A percentile compares a stretch with the other conserved stretches of the same genome.
phyloP scores from a whole-genome alignment of 495 filamentous ascomycete species.

The Penicillium malachiteum region DNA sequence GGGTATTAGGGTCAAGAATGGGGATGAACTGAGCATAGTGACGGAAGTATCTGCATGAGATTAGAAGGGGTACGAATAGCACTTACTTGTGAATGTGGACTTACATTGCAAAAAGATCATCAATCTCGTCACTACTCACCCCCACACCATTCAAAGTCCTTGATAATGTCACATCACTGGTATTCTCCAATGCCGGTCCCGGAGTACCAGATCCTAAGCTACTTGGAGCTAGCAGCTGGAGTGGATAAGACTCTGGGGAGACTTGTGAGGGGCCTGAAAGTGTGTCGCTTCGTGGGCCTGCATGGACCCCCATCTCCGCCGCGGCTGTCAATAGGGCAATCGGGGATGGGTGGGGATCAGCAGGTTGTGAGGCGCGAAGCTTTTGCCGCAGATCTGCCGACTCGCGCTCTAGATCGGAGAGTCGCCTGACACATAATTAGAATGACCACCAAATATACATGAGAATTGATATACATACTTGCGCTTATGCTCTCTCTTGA shows the following conservation, averaged over 20 bases:
- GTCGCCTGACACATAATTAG: slow-evolving; percentile 14
- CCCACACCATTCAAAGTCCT: slow-evolving; percentile 30
- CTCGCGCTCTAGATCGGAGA: slow-evolving; percentile 40
- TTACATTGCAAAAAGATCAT: slow-evolving; percentile 40
- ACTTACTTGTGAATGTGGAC: neutral
- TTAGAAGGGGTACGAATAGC: slow-evolving; percentile 4
- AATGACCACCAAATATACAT: too few relatives aligned
- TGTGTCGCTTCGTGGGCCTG: slow-evolving; percentile 1
- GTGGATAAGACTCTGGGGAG: slow-evolving; percentile 15
- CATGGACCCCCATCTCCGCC: slow-evolving; percentile 26
- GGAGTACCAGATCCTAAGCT: slow-evolving; percentile 3
- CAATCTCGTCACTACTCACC: slow-evolving; percentile 33
- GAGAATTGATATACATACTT: slow-evolving; percentile 25
- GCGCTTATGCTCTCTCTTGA: slow-evolving; percentile 46
- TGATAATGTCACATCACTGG: slow-evolving; percentile 18
- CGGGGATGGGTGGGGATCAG: slow-evolving; percentile 25
- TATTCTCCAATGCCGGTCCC: slow-evolving; percentile 12
- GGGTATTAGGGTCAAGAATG: slow-evolving; percentile 39
- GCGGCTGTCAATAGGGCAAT: slow-evolving; percentile 32
- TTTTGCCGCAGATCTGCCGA: slow-evolving; percentile 36
- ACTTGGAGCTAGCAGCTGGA: slow-evolving; percentile 16
- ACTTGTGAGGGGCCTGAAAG: slow-evolving; percentile 12
- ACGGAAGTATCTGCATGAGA: slow-evolving; percentile 40
- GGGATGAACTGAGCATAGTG: slow-evolving; percentile 48
- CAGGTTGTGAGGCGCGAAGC: slow-evolving; percentile 25